Percentiles rank a stretch among this genome's conserved stretches.
These are phyloP conservation scores for Lachancea lanzarotensis DNA, from an alignment of 805 yeast species.

Conservation along the genomic window DNA sequence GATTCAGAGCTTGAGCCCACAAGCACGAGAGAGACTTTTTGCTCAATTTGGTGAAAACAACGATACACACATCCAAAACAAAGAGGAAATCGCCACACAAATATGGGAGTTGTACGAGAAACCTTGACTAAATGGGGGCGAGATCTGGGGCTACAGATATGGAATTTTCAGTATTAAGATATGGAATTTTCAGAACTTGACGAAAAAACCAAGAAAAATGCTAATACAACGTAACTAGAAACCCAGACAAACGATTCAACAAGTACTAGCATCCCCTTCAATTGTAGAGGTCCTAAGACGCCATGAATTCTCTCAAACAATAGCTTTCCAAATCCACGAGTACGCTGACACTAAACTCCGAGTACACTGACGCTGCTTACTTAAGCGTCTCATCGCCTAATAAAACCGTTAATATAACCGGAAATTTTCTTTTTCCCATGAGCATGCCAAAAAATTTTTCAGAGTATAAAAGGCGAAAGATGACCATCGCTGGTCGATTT, in stretches of 20 bases:
- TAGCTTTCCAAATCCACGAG: too few relatives aligned
- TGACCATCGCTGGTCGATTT: conserved; percentile 1
- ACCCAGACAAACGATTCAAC: too few relatives aligned
- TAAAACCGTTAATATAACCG: background rate
- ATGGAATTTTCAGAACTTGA: too few relatives aligned
- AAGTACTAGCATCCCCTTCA: too few relatives aligned
- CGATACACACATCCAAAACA: background rate
- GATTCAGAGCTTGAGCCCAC: conserved; percentile 10
- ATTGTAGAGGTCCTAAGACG: too few relatives aligned
- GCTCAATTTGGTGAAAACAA: background rate
- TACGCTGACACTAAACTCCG: background rate
- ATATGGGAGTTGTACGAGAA: conserved; percentile 4
- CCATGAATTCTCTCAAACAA: too few relatives aligned
- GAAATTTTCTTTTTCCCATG: conserved; percentile 6
- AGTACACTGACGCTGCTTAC: background rate
- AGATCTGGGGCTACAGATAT: too few relatives aligned
- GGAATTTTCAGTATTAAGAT: too few relatives aligned
- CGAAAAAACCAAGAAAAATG: background rate
- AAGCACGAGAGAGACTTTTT: conserved; percentile 4
- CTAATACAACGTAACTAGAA: background rate
- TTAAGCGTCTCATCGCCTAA: background rate
- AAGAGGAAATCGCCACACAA: conserved; percentile 1
- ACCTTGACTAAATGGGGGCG: background rate
- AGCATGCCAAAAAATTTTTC: conserved; percentile 8
- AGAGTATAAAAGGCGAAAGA: conserved; percentile 5